Percentiles rank a stretch among this genome's conserved stretches.
Evolutionary conservation across 352 stramenopile species (phyloP).

Genomic region (Pythium guiyangense): DNA sequence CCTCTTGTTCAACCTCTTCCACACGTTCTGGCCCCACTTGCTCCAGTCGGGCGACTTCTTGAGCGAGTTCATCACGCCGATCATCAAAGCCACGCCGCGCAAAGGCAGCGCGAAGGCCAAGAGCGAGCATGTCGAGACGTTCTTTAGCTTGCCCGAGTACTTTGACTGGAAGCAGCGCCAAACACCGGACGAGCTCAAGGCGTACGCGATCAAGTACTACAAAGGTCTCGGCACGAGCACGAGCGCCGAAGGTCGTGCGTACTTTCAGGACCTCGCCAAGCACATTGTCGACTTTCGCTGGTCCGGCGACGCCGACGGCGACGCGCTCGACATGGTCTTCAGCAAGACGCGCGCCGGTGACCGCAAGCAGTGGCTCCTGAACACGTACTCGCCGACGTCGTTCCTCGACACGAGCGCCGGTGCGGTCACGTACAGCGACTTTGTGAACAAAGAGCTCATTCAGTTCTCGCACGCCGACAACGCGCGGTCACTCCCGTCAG

Average conservation of each 20-base stretch:
- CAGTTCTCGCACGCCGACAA: conserved; percentile 98
- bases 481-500: conserved; percentile 92
- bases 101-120: conserved; percentile 23
- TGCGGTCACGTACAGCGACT: conserved; percentile 92
- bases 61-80: conserved; percentile 99
- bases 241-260: conserved; percentile 95
- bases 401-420: conserved; percentile 93
- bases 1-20: conserved; percentile 98
- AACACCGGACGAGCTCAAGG: conserved; percentile 53
- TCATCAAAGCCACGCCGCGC: conserved; percentile 94
- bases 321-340: conserved; percentile 99
- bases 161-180: conserved; percentile 90
- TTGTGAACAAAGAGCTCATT: conserved; percentile 99
- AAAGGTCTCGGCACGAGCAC: conserved; percentile 99
- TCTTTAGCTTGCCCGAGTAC: conserved; percentile 98
- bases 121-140: conserved; percentile 67
- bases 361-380: conserved; percentile 95
- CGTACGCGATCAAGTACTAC: conserved; percentile 99
- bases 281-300: conserved; percentile 93
- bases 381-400: conserved; percentile 79
- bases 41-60: conserved; percentile 94
- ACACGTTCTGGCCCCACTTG: conserved; percentile 98
- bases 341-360: conserved; percentile 95
- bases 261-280: conserved; percentile 95
- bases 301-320: conserved; percentile 64